A percentile compares a stretch with the other conserved stretches of the same genome.
phyloP scores from a whole-genome alignment of 306 rosid species.

The Clitoria ternatea region DNA sequence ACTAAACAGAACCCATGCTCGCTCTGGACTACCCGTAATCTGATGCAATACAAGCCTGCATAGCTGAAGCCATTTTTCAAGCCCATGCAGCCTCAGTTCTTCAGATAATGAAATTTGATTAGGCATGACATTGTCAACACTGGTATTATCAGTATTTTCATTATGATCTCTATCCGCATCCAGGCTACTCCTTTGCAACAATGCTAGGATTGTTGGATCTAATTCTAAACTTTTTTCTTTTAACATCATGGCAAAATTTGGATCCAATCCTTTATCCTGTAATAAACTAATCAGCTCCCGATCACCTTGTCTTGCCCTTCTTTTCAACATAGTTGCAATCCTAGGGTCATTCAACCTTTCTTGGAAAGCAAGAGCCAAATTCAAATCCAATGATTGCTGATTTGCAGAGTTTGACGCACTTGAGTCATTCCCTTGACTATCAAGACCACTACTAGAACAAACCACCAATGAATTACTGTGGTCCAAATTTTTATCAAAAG shows the following conservation, averaged over 20 bases:
- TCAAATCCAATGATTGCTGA: conserved; percentile 87
- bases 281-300: conserved; percentile 71
- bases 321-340: conserved; percentile 81
- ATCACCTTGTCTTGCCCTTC: conserved; percentile 80
- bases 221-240: conserved; percentile 96
- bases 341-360: conserved; percentile 97
- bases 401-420: conserved; percentile 83
- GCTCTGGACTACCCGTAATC: conserved; percentile 86
- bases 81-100: conserved; percentile 92
- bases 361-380: conserved; percentile 89
- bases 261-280: conserved; percentile 98
- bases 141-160: conserved; percentile 78
- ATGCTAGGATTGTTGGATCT: conserved; percentile 96
- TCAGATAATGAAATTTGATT: conserved; percentile 95
- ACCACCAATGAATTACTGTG: conserved; percentile 64
- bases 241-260: conserved; percentile 99
- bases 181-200: conserved; percentile 93
- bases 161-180: conserved; percentile 98
- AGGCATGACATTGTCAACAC: conserved; percentile 82
- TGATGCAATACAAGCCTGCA: conserved; percentile 85
- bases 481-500: conserved; percentile 57
- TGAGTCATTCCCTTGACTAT: conserved; percentile 92
- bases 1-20: conserved; percentile 98
- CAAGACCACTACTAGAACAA: conserved; percentile 91
- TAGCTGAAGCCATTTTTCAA: conserved; percentile 95